A percentile compares a stretch with the other conserved stretches of the same genome.
These are phyloP conservation scores for Cruciata laevipes DNA, from an alignment of 257 asterid species.

Conservation along the genomic window DNA sequence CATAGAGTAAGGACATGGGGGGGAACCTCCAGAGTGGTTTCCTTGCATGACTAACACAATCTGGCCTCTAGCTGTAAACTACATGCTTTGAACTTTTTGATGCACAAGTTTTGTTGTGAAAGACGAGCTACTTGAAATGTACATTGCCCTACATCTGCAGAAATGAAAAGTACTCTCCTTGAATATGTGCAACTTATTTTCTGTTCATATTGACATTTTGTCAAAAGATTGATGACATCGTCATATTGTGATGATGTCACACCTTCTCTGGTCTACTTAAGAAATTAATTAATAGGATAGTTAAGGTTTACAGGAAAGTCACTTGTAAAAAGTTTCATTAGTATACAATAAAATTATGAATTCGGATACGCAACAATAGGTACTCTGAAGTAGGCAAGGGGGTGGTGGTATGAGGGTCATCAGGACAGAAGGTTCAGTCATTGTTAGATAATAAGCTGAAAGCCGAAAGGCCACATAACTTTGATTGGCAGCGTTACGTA, in stretches of 20 bases:
- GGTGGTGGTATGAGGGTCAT: too few relatives aligned
- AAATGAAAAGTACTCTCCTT: too few relatives aligned
- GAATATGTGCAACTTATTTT: too few relatives aligned
- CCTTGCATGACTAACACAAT: background rate
- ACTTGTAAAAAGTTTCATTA: too few relatives aligned
- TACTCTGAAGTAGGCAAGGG: background rate
- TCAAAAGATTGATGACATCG: background rate
- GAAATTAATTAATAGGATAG: too few relatives aligned
- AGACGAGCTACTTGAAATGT: background rate
- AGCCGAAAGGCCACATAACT: constrained; percentile 1
- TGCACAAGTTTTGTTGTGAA: background rate
- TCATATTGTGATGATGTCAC: background rate
- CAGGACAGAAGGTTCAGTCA: background rate
- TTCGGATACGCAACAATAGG: background rate
- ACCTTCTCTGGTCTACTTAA: background rate
- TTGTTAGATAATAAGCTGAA: background rate
- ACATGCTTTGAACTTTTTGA: background rate
- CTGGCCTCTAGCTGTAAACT: background rate
- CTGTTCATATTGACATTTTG: background rate
- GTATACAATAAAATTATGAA: too few relatives aligned
- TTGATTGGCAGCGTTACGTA: too few relatives aligned
- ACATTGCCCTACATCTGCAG: background rate
- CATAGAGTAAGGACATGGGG: background rate
- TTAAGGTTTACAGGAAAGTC: too few relatives aligned
- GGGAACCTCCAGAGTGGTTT: background rate